phyloP scores from a whole-genome alignment of 768 basidiomycete genomes.

The Chalciporus sphaerocephalus region DNA sequence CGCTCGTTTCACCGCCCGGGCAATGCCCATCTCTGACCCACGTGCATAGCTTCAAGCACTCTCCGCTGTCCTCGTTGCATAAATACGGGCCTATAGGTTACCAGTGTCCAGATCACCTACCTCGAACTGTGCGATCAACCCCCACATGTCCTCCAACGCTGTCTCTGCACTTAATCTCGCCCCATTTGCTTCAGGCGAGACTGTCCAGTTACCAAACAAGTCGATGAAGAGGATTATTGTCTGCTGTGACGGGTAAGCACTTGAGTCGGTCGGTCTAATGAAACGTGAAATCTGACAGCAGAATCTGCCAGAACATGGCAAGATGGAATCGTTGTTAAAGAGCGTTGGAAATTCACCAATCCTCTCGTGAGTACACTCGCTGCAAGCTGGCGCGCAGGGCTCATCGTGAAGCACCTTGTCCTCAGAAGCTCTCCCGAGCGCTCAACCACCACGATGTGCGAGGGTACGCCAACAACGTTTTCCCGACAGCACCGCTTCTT shows the following conservation, averaged over 20 bases:
- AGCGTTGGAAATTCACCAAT: constrained; percentile 52
- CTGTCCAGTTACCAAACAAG: constrained; percentile 4
- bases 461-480: constrained; percentile 17
- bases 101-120: background rate
- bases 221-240: constrained; percentile 60
- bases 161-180: background rate
- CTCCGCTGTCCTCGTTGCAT: constrained; percentile 7
- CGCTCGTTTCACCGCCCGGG: too few species aligned
- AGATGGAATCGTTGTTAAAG: constrained; percentile 48
- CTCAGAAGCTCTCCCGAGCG: constrained; percentile 51
- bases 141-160: constrained; percentile 12
- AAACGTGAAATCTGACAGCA: background rate
- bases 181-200: background rate
- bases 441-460: constrained; percentile 48
- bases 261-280: background rate
- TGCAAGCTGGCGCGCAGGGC: background rate
- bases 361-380: constrained; percentile 39
- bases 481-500: background rate
- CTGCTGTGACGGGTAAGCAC: constrained; percentile 68
- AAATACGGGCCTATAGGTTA: constrained; percentile 18
- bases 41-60: background rate
- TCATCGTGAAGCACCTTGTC: background rate
- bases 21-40: background rate
- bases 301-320: constrained; percentile 58
- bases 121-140: background rate